Evolutionary conservation across 768 basidiomycete species (phyloP).

Genomic region (Kwoniella europaea): DNA sequence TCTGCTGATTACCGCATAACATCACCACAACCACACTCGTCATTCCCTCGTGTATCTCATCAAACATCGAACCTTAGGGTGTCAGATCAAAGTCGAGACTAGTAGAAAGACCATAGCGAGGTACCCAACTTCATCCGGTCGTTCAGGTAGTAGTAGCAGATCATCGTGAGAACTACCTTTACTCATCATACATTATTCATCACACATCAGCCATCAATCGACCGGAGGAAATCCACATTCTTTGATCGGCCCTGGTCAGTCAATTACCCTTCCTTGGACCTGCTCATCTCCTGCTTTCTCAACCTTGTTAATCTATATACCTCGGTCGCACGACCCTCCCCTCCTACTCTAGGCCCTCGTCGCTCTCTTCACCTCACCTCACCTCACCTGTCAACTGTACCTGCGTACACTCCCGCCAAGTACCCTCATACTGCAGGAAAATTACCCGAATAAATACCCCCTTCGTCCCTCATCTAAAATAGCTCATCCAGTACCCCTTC

Average conservation of each 20-base stretch:
- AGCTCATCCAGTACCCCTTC: conserved; percentile 4
- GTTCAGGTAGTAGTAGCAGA: neutral
- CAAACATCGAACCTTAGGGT: neutral
- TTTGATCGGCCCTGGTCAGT: neutral
- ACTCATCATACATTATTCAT: neutral
- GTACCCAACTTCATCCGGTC: conserved; percentile 6
- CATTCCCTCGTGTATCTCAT: conserved; percentile 1
- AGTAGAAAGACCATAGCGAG: neutral
- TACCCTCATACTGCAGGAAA: neutral
- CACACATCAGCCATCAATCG: neutral
- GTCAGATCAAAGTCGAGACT: neutral
- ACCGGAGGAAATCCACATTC: neutral
- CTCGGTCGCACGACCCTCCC: neutral
- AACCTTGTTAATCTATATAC: neutral
- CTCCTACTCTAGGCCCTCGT: neutral
- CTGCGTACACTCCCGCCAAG: neutral
- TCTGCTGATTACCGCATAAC: neutral
- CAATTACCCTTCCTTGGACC: neutral
- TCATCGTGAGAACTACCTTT: neutral
- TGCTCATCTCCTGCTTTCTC: neutral
- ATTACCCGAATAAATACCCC: neutral
- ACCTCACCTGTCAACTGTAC: neutral
- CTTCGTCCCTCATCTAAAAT: conserved; percentile 7
- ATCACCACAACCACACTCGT: neutral
- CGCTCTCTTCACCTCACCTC: neutral